These are phyloP conservation scores for Kuraishia capsulata DNA, from an alignment of 805 yeast genomes.

Conservation along the genomic window DNA sequence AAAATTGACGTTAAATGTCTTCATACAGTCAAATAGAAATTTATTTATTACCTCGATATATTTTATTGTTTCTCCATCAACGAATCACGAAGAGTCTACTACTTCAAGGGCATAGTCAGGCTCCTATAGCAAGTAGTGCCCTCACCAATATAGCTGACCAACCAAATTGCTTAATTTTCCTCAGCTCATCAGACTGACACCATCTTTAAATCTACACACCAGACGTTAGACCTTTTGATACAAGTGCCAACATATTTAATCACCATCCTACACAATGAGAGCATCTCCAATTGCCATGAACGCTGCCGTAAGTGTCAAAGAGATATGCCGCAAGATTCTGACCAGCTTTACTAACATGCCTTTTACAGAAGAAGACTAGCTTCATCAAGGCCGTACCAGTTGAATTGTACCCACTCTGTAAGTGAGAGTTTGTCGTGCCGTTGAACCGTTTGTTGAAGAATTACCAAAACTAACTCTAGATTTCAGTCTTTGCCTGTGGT, in stretches of 20 bases:
- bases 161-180: constrained; percentile 1
- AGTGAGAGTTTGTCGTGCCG: no score
- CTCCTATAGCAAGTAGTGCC: no score
- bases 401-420: constrained; percentile 46
- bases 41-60: no score
- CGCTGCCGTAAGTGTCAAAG: constrained; percentile 31
- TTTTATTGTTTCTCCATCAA: no score
- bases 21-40: no score
- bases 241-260: background rate
- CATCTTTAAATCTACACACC: background rate
- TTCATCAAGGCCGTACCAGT: constrained; percentile 31
- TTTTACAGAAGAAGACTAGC: constrained; percentile 9
- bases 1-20: no score
- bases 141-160: background rate
- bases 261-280: constrained; percentile 26
- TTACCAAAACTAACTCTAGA: background rate
- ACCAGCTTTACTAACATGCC: constrained; percentile 4
- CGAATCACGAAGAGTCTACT: no score
- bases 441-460: no score
- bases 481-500: constrained; percentile 37
- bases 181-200: background rate
- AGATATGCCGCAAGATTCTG: no score
- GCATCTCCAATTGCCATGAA: constrained; percentile 34
- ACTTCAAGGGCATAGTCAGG: no score
- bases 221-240: no score